These are phyloP conservation scores for Acanthamoeba healyi DNA, from an alignment of 208 protist genomes.

Conservation along the genomic window DNA sequence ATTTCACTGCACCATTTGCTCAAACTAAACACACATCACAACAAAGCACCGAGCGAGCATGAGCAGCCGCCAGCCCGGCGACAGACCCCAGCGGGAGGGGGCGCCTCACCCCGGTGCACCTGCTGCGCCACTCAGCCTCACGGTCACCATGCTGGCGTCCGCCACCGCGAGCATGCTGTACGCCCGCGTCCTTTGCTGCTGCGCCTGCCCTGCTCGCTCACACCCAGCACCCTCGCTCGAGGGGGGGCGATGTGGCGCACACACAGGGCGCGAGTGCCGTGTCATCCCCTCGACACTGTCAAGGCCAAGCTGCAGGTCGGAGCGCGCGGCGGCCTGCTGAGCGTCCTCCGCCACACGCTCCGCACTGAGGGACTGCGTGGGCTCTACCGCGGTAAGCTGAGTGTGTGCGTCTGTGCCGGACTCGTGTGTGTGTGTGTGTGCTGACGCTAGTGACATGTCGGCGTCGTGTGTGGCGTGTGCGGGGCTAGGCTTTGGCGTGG, in stretches of 20 bases:
- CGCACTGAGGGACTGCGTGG: conserved; percentile 4
- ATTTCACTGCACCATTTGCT: background rate
- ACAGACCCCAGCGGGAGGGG: background rate
- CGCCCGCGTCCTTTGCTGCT: background rate
- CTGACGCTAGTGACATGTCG: too few species aligned
- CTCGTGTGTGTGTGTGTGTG: too few species aligned
- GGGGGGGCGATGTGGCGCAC: too few species aligned
- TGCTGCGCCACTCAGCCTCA: background rate
- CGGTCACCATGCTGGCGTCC: conserved; percentile 6
- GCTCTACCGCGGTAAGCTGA: conserved; percentile 5
- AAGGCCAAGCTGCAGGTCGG: conserved; percentile 61
- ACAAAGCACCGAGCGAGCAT: background rate
- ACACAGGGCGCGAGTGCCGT: background rate
- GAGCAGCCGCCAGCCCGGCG: conserved; percentile 1
- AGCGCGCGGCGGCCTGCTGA: background rate
- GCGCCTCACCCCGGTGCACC: background rate
- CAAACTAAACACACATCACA: background rate
- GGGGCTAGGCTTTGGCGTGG: background rate
- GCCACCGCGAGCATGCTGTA: conserved; percentile 29
- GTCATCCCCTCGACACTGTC: conserved; percentile 40
- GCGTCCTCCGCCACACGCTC: background rate
- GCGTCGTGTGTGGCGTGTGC: background rate
- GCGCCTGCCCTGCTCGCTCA: too few species aligned
- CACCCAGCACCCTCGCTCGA: too few species aligned
- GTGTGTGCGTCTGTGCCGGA: too few species aligned